Base-by-base conservation (phyloP, 1,139 yeast genomes). In the Debaryomycetaceae sp. region DNA sequence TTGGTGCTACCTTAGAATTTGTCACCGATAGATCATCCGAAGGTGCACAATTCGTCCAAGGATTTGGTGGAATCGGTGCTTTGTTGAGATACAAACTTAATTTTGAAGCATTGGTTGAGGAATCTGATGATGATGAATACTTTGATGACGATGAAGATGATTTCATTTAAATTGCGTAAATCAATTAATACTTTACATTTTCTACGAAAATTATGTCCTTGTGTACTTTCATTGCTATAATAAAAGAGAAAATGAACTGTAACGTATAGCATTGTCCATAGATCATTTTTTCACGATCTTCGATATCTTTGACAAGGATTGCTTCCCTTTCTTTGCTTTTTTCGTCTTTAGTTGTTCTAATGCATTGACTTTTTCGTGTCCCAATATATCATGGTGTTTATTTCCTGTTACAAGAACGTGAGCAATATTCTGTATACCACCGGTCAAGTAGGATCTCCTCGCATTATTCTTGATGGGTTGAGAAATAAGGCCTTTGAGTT, bases 1-100 rank as follows among this genome's bases (percentile, higher is more conserved):
- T 80, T 59, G 99, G 99, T 79, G 97, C 99, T 45, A 83, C 86
- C 51, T 79, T 93, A 57, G 99, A 93, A 72, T 93, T 93, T 59
- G 96, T 93, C 56, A 87, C 98, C 42, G 99, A 93, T 73, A 85
- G 88, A 71, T 87, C 97, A 35, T 85, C 96, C 42, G 99, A 93
- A 71, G 99, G 99, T 75, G 96, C 98, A 39, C 99, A 93, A 75
- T 93, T 93, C 68, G 95, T 87, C 50, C 87, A 85, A 61, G 99
- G 99, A 49, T 93, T 93, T 62, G 99, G 99, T 85, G 99, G 99
- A 74, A 81, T 93, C 56, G 99, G 99, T 67, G 97, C 97, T 48
- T 67, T 93, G 60, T 78, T 93, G 67, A 89, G 99, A 75, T 93
- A 93, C 73, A 90, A 90, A 72, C 95, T 93, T 57, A 93, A 93